These are phyloP conservation scores for Arachis hypogaea DNA, from an alignment of 306 rosid species.

Conservation along the genomic window DNA sequence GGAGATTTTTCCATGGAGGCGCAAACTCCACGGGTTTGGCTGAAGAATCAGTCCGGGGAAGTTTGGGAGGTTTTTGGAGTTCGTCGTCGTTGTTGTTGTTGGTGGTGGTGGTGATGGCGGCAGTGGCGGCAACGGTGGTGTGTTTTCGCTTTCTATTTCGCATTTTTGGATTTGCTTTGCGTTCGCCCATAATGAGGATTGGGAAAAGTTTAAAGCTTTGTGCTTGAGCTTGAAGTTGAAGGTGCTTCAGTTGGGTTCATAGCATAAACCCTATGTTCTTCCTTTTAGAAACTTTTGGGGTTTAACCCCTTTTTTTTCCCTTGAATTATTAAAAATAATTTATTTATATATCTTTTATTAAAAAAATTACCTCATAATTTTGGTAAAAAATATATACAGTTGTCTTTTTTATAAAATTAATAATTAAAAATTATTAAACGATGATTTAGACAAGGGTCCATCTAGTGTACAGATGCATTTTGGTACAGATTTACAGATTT, in stretches of 20 bases:
- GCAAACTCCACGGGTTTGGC: slow-evolving; percentile 36
- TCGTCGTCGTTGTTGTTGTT: slow-evolving; percentile 4
- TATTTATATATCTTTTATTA: too few species aligned
- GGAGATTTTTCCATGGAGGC: slow-evolving; percentile 74
- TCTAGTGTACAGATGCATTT: too few species aligned
- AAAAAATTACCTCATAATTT: too few species aligned
- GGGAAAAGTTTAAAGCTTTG: too few species aligned
- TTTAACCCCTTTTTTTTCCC: neutral
- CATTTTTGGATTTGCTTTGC: slow-evolving; percentile 37
- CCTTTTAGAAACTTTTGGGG: neutral
- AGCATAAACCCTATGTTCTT: neutral
- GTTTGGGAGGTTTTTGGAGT: slow-evolving; percentile 48
- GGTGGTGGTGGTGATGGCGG: neutral
- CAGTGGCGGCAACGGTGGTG: neutral
- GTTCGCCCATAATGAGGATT: slow-evolving; percentile 34
- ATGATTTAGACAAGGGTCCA: too few species aligned
- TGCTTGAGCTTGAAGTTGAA: neutral
- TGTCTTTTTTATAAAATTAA: too few species aligned
- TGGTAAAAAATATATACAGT: too few species aligned
- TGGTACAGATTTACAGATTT: too few species aligned
- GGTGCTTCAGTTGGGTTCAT: neutral
- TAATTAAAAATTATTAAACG: too few species aligned
- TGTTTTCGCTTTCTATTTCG: slow-evolving; percentile 54
- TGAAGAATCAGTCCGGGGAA: slow-evolving; percentile 40
- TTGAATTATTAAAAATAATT: too few species aligned